Percentiles rank a stretch among this genome's conserved stretches.
These are phyloP conservation scores for Botryotinia globosa DNA, from an alignment of 2,329 filamentous ascomycete genomes.

Conservation along the genomic window DNA sequence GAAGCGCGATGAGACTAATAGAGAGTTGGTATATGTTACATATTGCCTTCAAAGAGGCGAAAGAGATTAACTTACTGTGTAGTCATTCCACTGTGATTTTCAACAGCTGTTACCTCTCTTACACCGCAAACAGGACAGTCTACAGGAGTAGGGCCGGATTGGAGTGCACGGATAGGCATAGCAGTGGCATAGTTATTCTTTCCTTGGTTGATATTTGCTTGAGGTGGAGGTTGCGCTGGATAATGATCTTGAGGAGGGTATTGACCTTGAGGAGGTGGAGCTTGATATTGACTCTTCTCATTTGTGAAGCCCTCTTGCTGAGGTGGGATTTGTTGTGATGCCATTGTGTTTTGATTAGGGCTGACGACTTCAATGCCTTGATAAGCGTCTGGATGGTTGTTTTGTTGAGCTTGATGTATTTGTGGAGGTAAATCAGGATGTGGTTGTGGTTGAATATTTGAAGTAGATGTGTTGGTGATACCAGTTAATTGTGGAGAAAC, in stretches of 20 bases:
- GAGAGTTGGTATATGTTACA: neutral
- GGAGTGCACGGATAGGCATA: conserved; percentile 23
- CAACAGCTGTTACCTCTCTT: conserved; percentile 27
- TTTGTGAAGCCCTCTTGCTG: conserved; percentile 11
- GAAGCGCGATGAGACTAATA: conserved; percentile 26
- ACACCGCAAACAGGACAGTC: conserved; percentile 31
- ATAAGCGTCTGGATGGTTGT: neutral
- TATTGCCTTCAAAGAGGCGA: neutral
- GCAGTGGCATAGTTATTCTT: conserved; percentile 23
- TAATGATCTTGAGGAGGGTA: conserved; percentile 7
- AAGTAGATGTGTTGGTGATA: neutral
- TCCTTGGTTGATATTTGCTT: conserved; percentile 13
- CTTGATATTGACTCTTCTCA: conserved; percentile 8
- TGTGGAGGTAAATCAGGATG: conserved; percentile 1
- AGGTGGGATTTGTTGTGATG: conserved; percentile 4
- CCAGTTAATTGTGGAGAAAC: conserved; percentile 14
- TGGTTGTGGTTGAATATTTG: conserved; percentile 11
- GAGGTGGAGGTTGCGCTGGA: neutral
- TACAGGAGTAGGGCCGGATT: conserved; percentile 24
- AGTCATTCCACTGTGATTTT: conserved; percentile 27
- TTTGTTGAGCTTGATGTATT: neutral
- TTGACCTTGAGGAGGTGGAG: neutral
- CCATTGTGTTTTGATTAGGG: conserved; percentile 8
- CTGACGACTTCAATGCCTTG: conserved; percentile 17
- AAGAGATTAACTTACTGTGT: conserved; percentile 26